These are phyloP conservation scores for Tetramitus jugosus DNA, from an alignment of 208 protist species.

Conservation along the genomic window DNA sequence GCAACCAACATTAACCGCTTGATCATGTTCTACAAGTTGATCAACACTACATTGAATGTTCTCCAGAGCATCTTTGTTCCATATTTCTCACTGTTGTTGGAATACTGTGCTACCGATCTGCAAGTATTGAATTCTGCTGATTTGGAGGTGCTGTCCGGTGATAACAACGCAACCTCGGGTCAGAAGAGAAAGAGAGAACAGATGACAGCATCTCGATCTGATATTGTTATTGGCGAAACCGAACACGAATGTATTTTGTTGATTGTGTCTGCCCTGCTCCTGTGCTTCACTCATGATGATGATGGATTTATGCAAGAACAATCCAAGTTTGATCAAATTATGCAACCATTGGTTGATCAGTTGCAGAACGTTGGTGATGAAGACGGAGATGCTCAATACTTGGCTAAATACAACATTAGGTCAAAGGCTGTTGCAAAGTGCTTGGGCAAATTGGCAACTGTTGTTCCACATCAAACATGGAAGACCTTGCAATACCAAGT, in stretches of 20 bases:
- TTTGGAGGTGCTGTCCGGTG: neutral
- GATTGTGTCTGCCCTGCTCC: neutral
- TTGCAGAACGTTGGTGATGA: neutral
- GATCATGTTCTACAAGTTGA: conserved; percentile 9
- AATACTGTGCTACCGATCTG: neutral
- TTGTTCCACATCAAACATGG: neutral
- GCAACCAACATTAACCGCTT: neutral
- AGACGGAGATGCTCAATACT: neutral
- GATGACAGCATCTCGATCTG: too few species aligned
- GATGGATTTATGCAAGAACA: neutral
- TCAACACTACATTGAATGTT: neutral
- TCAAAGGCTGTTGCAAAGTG: neutral
- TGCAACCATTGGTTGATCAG: neutral
- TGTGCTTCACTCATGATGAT: neutral
- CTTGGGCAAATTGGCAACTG: neutral
- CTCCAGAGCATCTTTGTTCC: neutral
- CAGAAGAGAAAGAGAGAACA: neutral
- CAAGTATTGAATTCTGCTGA: neutral
- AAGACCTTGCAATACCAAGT: conserved; percentile 20
- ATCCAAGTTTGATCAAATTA: neutral
- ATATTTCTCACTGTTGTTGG: neutral
- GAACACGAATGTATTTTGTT: neutral
- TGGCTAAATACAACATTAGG: neutral
- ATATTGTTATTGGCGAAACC: neutral
- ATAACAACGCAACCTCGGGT: too few species aligned